Percentiles rank a stretch among this genome's conserved stretches.
These are phyloP conservation scores for Flaveria sonorensis DNA, from an alignment of 129 eudicot species.

Conservation along the genomic window DNA sequence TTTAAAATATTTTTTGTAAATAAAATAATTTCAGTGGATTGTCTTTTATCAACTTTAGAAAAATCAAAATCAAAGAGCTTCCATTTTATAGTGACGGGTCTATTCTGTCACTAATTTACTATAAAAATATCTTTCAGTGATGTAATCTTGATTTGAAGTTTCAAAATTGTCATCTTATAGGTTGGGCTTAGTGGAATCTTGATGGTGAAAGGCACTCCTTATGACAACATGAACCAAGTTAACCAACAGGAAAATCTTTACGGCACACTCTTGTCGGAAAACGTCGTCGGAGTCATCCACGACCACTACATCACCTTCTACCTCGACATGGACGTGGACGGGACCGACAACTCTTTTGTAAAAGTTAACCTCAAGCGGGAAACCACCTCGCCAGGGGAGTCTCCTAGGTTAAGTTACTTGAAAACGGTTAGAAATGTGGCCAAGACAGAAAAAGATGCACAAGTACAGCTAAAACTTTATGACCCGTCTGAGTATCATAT, in stretches of 20 bases:
- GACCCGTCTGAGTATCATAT: constrained; percentile 90
- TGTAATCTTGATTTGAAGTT: constrained; percentile 18
- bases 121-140: constrained; percentile 18
- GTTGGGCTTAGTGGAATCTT: constrained; percentile 97
- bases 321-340: constrained; percentile 96
- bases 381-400: constrained; percentile 56
- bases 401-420: constrained; percentile 84
- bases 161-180: constrained; percentile 40
- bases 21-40: neutral
- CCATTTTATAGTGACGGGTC: constrained; percentile 19
- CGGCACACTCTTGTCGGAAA: constrained; percentile 94
- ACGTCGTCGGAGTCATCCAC: constrained; percentile 93
- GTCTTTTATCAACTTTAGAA: neutral
- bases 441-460: constrained; percentile 91
- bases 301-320: constrained; percentile 90
- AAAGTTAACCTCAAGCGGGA: constrained; percentile 76
- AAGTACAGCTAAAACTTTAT: constrained; percentile 73
- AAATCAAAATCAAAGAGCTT: neutral
- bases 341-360: constrained; percentile 81
- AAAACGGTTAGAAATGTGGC: constrained; percentile 76
- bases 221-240: constrained; percentile 77
- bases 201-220: constrained; percentile 96
- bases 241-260: constrained; percentile 56
- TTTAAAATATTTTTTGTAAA: neutral
- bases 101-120: constrained; percentile 3